These are phyloP conservation scores for Middelhovenomyces tepae DNA, from an alignment of 805 yeast species.

Conservation along the genomic window DNA sequence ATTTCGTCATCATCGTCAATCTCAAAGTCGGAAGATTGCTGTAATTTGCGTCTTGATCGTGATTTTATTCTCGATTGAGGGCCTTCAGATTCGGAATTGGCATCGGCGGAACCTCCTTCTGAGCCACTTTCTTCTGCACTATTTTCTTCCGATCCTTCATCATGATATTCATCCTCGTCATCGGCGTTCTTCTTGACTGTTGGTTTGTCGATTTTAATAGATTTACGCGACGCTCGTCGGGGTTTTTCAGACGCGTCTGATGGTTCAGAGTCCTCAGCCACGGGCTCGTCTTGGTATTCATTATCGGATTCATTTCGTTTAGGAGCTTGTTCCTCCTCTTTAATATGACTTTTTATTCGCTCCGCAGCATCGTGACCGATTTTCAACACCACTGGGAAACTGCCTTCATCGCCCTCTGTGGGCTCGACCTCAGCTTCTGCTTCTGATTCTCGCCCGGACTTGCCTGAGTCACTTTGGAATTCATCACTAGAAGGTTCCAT, in stretches of 20 bases:
- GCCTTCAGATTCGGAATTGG: too few species aligned
- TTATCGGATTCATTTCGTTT: conserved; percentile 8
- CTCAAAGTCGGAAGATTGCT: conserved; percentile 8
- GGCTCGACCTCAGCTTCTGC: conserved; percentile 2
- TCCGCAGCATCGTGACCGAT: not conserved
- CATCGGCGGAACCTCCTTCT: too few species aligned
- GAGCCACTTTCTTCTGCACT: too few species aligned
- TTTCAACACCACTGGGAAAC: conserved; percentile 1
- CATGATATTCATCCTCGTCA: conserved; percentile 6
- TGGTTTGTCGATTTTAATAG: conserved; percentile 1
- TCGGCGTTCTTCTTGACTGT: conserved; percentile 7
- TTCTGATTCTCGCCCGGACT: too few species aligned
- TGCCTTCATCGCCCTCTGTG: conserved; percentile 3
- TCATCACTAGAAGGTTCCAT: conserved; percentile 12
- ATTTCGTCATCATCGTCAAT: conserved; percentile 10
- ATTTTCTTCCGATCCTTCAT: conserved; percentile 1
- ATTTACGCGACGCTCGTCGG: conserved; percentile 4
- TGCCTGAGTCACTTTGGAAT: conserved; percentile 1
- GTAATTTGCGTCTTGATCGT: conserved; percentile 5
- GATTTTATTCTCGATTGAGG: too few species aligned
- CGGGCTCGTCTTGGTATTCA: conserved; percentile 2
- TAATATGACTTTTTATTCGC: conserved; percentile 2
- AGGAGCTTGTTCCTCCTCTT: conserved; percentile 6
- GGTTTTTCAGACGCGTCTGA: too few species aligned
- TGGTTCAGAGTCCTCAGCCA: too few species aligned